Percentiles rank a stretch among this genome's conserved stretches.
Conservation (phyloP, 306 rosid species). For the Carpinus fangiana region DNA sequence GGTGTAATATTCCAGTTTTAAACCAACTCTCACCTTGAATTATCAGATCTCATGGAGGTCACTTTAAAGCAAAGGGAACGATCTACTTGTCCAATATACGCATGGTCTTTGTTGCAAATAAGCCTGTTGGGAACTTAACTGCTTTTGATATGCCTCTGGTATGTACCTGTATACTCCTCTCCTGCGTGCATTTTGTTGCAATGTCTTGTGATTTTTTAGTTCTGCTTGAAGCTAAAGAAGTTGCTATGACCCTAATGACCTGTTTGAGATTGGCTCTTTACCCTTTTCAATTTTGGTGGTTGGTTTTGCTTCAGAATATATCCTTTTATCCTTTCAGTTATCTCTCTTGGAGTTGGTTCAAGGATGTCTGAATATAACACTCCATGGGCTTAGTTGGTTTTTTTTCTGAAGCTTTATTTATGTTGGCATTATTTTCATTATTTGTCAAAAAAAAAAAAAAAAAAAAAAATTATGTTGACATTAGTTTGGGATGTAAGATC, state of each 20-base stretch:
- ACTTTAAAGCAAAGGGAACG: constrained; percentile 73
- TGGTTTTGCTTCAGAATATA: background rate
- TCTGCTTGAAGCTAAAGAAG: background rate
- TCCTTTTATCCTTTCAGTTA: background rate
- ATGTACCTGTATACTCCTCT: constrained; percentile 25
- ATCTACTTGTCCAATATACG: constrained; percentile 87
- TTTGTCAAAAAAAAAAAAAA: too few species aligned
- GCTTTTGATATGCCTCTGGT: constrained; percentile 99
- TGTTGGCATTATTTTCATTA: too few species aligned
- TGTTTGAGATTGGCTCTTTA: background rate
- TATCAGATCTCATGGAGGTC: constrained; percentile 62
- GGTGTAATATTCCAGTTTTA: constrained; percentile 4
- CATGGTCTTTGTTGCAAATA: constrained; percentile 81
- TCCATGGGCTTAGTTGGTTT: background rate
- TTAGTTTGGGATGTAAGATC: too few species aligned
- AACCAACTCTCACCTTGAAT: constrained; percentile 7
- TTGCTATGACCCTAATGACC: background rate
- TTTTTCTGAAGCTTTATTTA: background rate
- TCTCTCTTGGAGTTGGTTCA: background rate
- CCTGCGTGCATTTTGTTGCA: background rate
- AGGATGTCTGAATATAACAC: background rate
- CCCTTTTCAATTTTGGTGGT: background rate
- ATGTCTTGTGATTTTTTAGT: background rate
- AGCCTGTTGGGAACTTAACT: constrained; percentile 49
- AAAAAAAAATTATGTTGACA: background rate